These are phyloP conservation scores for Candida insectalens DNA, from an alignment of 805 yeast species.

Conservation along the genomic window DNA sequence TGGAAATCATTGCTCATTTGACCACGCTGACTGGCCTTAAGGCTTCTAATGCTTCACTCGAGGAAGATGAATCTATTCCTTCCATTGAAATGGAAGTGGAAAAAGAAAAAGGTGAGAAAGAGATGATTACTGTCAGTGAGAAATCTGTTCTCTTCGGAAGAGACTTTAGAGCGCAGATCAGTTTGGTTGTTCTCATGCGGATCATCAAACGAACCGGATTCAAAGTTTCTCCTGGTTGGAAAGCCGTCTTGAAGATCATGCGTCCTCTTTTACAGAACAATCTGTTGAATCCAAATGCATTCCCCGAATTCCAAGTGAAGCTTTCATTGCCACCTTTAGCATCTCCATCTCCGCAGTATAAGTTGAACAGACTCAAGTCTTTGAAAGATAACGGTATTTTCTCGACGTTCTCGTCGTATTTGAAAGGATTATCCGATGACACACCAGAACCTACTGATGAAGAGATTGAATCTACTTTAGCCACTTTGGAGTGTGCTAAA, in stretches of 20 bases:
- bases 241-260: constrained; percentile 45
- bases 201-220: constrained; percentile 52
- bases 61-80: constrained; percentile 32
- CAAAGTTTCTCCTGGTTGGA: constrained; percentile 46
- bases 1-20: constrained; percentile 56
- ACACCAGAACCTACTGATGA: constrained; percentile 89
- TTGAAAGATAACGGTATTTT: constrained; percentile 71
- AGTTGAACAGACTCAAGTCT: constrained; percentile 53
- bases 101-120: constrained; percentile 42
- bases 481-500: constrained; percentile 74
- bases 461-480: constrained; percentile 77
- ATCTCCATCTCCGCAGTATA: constrained; percentile 55
- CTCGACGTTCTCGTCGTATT: constrained; percentile 83
- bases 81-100: constrained; percentile 39
- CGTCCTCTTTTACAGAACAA: constrained; percentile 64
- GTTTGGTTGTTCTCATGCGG: constrained; percentile 78
- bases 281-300: constrained; percentile 55
- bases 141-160: constrained; percentile 77
- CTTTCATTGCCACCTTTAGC: constrained; percentile 45
- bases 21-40: constrained; percentile 50
- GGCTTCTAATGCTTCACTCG: constrained; percentile 17
- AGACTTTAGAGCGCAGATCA: constrained; percentile 85
- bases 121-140: constrained; percentile 65
- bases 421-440: constrained; percentile 80
- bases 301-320: constrained; percentile 52